phyloP scores from a whole-genome alignment of 768 basidiomycete species.

The Lactarius akahatsu region DNA sequence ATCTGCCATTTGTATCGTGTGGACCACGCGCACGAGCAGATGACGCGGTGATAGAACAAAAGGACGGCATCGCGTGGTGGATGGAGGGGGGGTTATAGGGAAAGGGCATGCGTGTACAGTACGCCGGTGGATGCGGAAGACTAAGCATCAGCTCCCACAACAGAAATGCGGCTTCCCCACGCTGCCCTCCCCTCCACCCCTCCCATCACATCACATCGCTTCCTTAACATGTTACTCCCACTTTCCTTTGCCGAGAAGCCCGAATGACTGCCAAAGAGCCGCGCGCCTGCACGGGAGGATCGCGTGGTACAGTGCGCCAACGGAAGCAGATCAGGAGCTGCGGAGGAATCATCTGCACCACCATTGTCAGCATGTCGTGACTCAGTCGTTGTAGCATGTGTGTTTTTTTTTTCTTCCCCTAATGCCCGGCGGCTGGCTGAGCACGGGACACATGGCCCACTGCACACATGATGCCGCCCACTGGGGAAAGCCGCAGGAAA shows the following conservation, averaged over 20 bases:
- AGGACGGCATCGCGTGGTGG: neutral
- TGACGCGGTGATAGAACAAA: neutral
- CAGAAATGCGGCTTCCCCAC: neutral
- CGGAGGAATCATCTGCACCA: neutral
- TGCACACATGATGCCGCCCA: neutral
- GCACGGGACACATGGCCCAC: neutral
- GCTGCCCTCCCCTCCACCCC: neutral
- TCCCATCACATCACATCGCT: neutral
- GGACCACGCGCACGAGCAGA: neutral
- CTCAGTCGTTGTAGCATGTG: neutral
- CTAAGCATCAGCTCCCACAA: neutral
- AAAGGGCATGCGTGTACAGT: neutral
- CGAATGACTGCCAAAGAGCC: neutral
- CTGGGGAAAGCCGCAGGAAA: conserved; percentile 6
- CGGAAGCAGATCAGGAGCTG: neutral
- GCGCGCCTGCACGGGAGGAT: neutral
- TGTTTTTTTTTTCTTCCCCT: neutral
- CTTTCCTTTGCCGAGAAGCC: neutral
- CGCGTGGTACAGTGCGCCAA: conserved; percentile 1
- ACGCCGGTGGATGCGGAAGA: no score
- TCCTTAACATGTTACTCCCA: neutral
- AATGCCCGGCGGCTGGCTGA: neutral
- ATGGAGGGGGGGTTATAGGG: neutral
- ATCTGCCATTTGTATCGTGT: neutral
- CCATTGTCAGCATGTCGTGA: neutral